Conservation (phyloP, 2,329 filamentous ascomycete species). For the Colletotrichum cuscutae region DNA sequence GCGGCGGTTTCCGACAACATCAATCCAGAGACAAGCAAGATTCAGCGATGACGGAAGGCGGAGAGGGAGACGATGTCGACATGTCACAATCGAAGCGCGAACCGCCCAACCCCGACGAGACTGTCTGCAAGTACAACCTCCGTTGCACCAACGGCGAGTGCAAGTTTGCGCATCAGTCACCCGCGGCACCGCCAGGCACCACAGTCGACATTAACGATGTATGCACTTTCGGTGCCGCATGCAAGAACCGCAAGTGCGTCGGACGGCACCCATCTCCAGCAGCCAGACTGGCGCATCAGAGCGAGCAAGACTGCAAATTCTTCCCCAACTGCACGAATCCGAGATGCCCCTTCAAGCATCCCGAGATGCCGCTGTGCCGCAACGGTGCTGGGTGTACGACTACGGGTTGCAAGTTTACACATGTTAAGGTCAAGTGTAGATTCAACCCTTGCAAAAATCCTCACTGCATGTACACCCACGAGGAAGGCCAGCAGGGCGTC, state of each 20-base stretch:
- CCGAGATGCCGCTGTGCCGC: conserved; percentile 85
- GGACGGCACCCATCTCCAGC: conserved; percentile 93
- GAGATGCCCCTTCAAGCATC: conserved; percentile 89
- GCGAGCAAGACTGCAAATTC: conserved; percentile 89
- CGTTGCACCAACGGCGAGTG: conserved; percentile 90
- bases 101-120: conserved; percentile 69
- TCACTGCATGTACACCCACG: conserved; percentile 89
- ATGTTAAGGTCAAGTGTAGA: conserved; percentile 85
- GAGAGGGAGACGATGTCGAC: conserved; percentile 70
- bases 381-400: conserved; percentile 91
- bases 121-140: conserved; percentile 89
- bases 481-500: conserved; percentile 86
- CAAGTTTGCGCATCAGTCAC: conserved; percentile 93
- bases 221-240: conserved; percentile 88
- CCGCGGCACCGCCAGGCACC: conserved; percentile 82
- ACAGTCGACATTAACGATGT: conserved; percentile 82
- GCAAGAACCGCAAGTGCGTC: conserved; percentile 95
- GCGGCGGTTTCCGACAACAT: conserved; percentile 59
- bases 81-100: conserved; percentile 65
- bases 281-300: conserved; percentile 79
- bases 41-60: conserved; percentile 43
- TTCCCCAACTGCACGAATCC: conserved; percentile 92
- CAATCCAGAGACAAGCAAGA: conserved; percentile 51
- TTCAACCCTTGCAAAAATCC: conserved; percentile 93
- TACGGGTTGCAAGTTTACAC: conserved; percentile 88